Conservation (phyloP, 2,329 filamentous ascomycete genomes). For the Pestalotiopsis sp. region DNA sequence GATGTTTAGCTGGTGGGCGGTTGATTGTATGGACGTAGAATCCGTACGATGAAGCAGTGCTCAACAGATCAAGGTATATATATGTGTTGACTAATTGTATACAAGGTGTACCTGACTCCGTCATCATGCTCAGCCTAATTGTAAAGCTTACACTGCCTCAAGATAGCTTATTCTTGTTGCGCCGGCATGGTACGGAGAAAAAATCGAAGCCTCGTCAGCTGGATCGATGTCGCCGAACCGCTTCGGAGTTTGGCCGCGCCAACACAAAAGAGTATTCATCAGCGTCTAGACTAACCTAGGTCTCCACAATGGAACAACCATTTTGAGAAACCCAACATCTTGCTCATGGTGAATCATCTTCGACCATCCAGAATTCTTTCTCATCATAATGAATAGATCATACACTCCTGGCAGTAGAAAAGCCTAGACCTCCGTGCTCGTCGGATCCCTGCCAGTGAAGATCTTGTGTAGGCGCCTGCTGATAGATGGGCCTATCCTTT, state of each 20-base stretch:
- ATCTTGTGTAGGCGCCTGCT: conserved; percentile 63
- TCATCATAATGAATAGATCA: neutral
- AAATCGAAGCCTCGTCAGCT: neutral
- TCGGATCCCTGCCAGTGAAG: conserved; percentile 59
- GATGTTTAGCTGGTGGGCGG: neutral
- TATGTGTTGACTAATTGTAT: neutral
- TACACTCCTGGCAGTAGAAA: neutral
- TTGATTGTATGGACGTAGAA: too few relatives aligned
- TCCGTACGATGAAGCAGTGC: neutral
- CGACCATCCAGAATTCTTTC: neutral
- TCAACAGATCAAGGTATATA: neutral
- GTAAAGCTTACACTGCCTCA: neutral
- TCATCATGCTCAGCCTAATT: neutral
- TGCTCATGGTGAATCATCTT: neutral
- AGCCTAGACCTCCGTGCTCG: conserved; percentile 55
- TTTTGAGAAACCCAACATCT: neutral
- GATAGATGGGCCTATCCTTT: conserved; percentile 57
- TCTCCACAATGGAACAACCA: neutral
- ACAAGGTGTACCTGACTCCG: neutral
- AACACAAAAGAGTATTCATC: neutral
- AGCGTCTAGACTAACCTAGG: neutral
- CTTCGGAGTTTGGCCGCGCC: conserved; percentile 4
- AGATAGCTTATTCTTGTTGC: neutral
- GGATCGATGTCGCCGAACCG: neutral
- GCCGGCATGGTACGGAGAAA: conserved; percentile 3